Evolutionary conservation across 345 rosid species (phyloP).

Genomic region (Gossypioides kirkii): DNA sequence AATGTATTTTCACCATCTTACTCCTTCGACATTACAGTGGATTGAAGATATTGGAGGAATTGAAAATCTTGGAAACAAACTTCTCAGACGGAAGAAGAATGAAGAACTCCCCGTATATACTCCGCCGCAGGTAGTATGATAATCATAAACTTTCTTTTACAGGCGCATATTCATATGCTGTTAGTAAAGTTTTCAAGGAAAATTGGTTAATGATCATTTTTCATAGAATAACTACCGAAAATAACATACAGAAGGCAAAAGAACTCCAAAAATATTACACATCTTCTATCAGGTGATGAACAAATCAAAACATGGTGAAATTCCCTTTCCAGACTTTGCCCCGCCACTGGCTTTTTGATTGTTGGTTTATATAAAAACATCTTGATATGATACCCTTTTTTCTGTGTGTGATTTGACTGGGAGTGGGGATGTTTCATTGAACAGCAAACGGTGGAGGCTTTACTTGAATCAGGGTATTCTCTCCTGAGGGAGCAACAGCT

Average conservation of each 20-base stretch:
- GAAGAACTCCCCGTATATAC: constrained; percentile 60
- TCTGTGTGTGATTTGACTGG: not conserved
- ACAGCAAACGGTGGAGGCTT: constrained; percentile 93
- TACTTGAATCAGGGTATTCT: constrained; percentile 85
- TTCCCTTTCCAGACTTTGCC: not conserved
- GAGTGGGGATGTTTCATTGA: constrained; percentile 6
- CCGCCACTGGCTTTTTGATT: not conserved
- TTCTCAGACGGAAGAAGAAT: constrained; percentile 50
- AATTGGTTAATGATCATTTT: not conserved
- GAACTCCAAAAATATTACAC: not conserved
- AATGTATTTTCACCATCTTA: not conserved
- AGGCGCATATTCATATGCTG: not conserved
- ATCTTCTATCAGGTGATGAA: not conserved
- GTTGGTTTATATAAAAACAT: not conserved
- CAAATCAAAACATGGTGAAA: not conserved
- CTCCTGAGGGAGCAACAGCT: constrained; percentile 71
- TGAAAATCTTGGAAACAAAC: constrained; percentile 58
- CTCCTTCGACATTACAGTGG: constrained; percentile 47
- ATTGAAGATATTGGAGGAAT: constrained; percentile 79
- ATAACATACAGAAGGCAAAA: not conserved
- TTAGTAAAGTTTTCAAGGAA: not conserved
- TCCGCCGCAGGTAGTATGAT: constrained; percentile 61
- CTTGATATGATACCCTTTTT: not conserved
- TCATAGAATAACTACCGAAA: not conserved
- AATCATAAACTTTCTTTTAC: not conserved